Base-by-base conservation (phyloP, 768 basidiomycete species). In the Suillus placidus region DNA sequence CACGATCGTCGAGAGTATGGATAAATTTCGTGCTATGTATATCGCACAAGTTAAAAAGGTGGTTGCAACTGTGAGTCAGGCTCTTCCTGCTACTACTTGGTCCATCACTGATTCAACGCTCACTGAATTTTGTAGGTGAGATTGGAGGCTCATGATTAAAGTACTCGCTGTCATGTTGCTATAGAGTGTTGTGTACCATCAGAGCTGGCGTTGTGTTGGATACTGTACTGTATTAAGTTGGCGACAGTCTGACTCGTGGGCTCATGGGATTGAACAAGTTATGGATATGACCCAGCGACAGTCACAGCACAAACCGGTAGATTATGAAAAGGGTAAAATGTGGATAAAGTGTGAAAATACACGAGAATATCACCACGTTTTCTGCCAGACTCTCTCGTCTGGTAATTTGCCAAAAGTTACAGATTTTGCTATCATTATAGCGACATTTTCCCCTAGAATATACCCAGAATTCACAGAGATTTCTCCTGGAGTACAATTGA, bases 1-100 rank as follows among this genome's bases (percentile, higher is more conserved):
- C 30, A 20, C 9, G n/a, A 18, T 60, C 26, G n/a, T 32, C 20
- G 61, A 35, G 14, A n/a, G 3, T n/a, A 35, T 66, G 58, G 38
- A 52, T 8, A 12, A 3, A 20, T 57, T 68, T 18, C 45, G 49
- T 7, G 1, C 26, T 9, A 9, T 9, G 14, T 68, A 62, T 54
- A 49, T 35, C 18, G 55, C 35, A 30, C 42, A 45, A n/a, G 55
- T 66, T 8, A 30, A 63, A 7, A 43, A 66, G 18, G 65, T 43
- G 14, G 12, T 68, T 18, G 49, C 61, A 3, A 37, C 26, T 30
- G 65, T 66, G 18, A 63, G 72, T 67, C 16, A 42, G 6, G 45
- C 26, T 10, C 18, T 13, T 35, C 6, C 20, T 35, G 54, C 57
- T 26, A 64, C 40, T 34, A 37, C 30, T 60, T 42, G 23, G 6